Base-by-base conservation (phyloP, 176 grass and related monocot genomes). In the Pharus latifolius region DNA sequence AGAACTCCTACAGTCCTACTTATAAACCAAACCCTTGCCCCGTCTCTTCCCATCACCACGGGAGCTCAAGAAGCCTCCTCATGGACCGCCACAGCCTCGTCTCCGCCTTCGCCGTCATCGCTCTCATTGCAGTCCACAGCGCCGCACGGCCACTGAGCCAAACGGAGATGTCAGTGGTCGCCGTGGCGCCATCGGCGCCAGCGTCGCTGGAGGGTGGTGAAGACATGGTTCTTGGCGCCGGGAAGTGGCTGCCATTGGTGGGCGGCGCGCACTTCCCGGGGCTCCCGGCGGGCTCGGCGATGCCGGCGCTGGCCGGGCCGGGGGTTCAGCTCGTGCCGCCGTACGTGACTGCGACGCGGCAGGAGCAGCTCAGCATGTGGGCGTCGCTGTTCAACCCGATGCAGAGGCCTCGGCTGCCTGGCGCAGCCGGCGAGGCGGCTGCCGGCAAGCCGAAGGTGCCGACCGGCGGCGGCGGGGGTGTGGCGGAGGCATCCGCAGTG, bases 281-380 rank as follows among this genome's bases (percentile, higher is more conserved):
- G 16, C 18, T 78, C 41, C 78, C 79, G 0, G 10, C 44, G 24
- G 46, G 47, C 46, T 20, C 65, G 30, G 78, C 74, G 1, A 66
- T 84, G 40, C 74, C 74, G 14, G 59, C 74, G 35, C 7, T 73
- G 20, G 19, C 27, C 4, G 52, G 65, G n/a, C 49, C 49, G 49
- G 46, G 60, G 2, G 8, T 77, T 14, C 80, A 63, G 60, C 60
- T 78, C 32, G 74, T 78, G 42, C 81, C 68, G n/a, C 71, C 77
- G 14, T 80, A 64, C 64, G 20, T 86, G 31, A 77, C 71, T 41
- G 71, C 72, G 25, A 81, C 77, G 25, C 32, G 83, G 42, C 77
- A 86, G 77, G 83, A 86, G 49, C 71, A 81, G 49, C 32, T 86
- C 26, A 86, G 57, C 77, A 40, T 86, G 57, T 86, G 83, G 83